Evolutionary conservation across 2,329 filamentous ascomycete species (phyloP), one percentile per base, ranked within the genome.

Genomic region (Chaetomium strumarium): DNA sequence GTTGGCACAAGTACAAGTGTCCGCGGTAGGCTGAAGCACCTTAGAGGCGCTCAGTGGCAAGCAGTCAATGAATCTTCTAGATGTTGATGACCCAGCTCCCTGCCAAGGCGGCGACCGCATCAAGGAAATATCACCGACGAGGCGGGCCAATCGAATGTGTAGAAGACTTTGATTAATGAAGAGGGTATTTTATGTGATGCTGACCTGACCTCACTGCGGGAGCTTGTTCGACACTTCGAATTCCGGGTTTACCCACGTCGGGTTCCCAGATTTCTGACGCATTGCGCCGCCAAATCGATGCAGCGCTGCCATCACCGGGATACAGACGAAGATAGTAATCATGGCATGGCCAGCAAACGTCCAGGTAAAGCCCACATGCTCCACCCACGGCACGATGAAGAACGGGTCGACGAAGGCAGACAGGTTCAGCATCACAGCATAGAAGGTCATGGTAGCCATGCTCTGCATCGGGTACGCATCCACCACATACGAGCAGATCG

Each of bases 391-490:
- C 0, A 72, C 67, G 57, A 78, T 77, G 60, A 78, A 78, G 62
- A 79, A 78, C 14, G 68, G 68, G 47, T 68, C 66, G 30, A 68
- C 52, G 55, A 78, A 78, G 2, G 73, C 72, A 38, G 72, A 72
- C 44, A 78, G 59, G 58, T 79, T 80, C 37, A 80, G 68, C 41
- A 78, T 68, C 3, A 80, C 75, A 8, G 74, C 69, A 60, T 79
- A 80, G 60, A 80, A 81, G 8, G 73, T 77, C 31, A 80, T 70
- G 36, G 77, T 68, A 39, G 74, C 74, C 63, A 77, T 80, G 36
- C 74, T 75, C 60, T 81, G 76, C 14, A 76, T 63, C 0, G 77
- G 77, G 61, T 81, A 81, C 42, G 70, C 70, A 61, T 82, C 79
- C 33, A 81, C 72, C 14, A 81, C 70, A 60, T 81, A 81, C 6